Percentiles rank a stretch among this genome's conserved stretches.
These are phyloP conservation scores for Elongisporangium prolatum DNA, from an alignment of 352 stramenopile genomes.

Conservation along the genomic window DNA sequence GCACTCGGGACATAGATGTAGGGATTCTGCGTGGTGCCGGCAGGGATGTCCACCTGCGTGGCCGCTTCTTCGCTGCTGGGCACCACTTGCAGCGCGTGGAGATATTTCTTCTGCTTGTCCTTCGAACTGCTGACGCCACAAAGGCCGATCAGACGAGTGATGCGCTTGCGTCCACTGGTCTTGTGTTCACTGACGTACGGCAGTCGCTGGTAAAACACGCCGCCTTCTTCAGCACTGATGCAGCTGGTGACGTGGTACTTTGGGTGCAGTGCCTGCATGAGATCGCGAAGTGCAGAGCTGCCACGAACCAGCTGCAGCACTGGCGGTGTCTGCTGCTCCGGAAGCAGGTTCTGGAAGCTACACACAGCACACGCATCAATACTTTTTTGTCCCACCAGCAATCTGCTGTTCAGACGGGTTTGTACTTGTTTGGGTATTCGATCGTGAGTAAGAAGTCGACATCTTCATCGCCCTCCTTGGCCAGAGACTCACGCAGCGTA, in stretches of 20 bases:
- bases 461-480: conserved; percentile 15
- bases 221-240: conserved; percentile 13
- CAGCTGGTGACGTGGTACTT: conserved; percentile 72
- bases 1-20: conserved; percentile 27
- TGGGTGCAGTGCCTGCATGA: conserved; percentile 46
- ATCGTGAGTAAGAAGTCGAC: conserved; percentile 69
- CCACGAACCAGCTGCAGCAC: conserved; percentile 34
- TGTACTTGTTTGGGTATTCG: conserved; percentile 36
- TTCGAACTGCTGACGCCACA: conserved; percentile 51
- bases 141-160: conserved; percentile 72
- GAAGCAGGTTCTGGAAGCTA: conserved; percentile 50
- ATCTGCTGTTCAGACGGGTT: not conserved
- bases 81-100: conserved; percentile 69
- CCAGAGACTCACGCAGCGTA: conserved; percentile 16
- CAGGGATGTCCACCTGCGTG: conserved; percentile 50
- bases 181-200: conserved; percentile 66
- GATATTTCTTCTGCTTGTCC: conserved; percentile 77
- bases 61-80: conserved; percentile 21
- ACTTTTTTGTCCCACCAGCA: not conserved
- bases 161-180: conserved; percentile 38
- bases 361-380: conserved; percentile 5
- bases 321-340: conserved; percentile 50
- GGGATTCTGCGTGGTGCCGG: conserved; percentile 69
- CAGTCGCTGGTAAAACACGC: conserved; percentile 76
- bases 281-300: conserved; percentile 17